phyloP scores from a whole-genome alignment of 2,329 filamentous ascomycete species.

The Phyllosticta citrichinensis region DNA sequence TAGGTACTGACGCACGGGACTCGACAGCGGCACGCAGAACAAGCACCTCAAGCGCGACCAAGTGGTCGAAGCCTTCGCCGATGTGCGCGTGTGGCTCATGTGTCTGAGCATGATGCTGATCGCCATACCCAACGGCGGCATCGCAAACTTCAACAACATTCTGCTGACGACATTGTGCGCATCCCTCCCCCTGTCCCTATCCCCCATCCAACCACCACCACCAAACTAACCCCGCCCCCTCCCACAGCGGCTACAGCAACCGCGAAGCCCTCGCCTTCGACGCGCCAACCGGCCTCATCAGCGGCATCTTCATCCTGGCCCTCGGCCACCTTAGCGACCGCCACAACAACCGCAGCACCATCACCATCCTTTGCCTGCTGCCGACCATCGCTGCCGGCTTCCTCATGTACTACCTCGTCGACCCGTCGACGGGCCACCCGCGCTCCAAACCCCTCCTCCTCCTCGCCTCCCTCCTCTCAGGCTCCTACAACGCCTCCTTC shows the following conservation, averaged over 20 bases:
- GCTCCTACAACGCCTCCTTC: conserved; percentile 26
- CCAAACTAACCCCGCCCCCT: background rate
- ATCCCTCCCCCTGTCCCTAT: background rate
- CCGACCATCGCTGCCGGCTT: conserved; percentile 38
- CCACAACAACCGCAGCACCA: conserved; percentile 23
- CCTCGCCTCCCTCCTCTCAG: conserved; percentile 23
- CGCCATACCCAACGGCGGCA: conserved; percentile 33
- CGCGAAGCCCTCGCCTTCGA: conserved; percentile 36
- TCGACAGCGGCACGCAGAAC: conserved; percentile 10
- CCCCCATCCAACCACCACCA: too few species aligned
- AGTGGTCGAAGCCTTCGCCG: conserved; percentile 8
- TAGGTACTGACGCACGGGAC: too few species aligned
- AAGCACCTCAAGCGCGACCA: conserved; percentile 9
- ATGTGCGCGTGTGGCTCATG: conserved; percentile 24
- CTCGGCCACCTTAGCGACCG: conserved; percentile 31
- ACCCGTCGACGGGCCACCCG: conserved; percentile 15
- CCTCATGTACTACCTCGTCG: conserved; percentile 29
- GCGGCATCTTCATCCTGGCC: conserved; percentile 32
- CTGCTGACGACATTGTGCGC: conserved; percentile 25
- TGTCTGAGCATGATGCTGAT: conserved; percentile 24
- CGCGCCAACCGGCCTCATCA: conserved; percentile 34
- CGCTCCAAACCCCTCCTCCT: conserved; percentile 28
- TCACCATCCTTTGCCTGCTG: conserved; percentile 35
- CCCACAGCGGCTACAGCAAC: conserved; percentile 28
- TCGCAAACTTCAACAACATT: conserved; percentile 34